Evolutionary conservation across 257 asterid species (phyloP).

Genomic region (Pogostemon cablin): DNA sequence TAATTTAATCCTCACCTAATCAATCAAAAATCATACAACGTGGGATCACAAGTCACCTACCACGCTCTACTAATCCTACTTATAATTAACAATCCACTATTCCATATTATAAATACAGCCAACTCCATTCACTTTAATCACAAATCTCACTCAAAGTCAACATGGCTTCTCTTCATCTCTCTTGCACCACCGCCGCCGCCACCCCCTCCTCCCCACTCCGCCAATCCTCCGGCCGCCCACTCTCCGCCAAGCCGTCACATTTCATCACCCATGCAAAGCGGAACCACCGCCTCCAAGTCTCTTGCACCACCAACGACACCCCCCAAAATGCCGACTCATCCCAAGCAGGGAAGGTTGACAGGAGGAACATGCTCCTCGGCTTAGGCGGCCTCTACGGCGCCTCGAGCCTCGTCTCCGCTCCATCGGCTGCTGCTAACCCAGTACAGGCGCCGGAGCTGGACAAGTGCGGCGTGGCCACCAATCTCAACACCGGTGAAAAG

Average conservation of each 20-base stretch:
- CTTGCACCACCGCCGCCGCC: constrained; percentile 1
- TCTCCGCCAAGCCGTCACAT: constrained; percentile 33
- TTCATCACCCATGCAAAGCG: constrained; percentile 32
- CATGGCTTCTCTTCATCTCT: constrained; percentile 31
- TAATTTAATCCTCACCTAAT: constrained; percentile 1
- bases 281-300: constrained; percentile 22
- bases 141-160: neutral
- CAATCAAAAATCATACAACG: neutral
- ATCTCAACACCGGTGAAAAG: neutral
- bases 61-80: neutral
- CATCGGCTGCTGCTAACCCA: constrained; percentile 31
- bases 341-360: constrained; percentile 14
- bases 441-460: constrained; percentile 31
- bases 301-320: neutral
- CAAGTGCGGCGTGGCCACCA: constrained; percentile 29
- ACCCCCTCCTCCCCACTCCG: neutral
- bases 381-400: constrained; percentile 50
- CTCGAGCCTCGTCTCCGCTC: constrained; percentile 30
- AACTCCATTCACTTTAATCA: neutral
- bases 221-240: neutral
- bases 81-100: neutral
- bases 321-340: neutral
- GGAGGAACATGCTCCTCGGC: constrained; percentile 47
- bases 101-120: neutral
- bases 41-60: neutral